Conservation (phyloP, 2,329 filamentous ascomycete genomes). For the Colletotrichum orchidophilum region DNA sequence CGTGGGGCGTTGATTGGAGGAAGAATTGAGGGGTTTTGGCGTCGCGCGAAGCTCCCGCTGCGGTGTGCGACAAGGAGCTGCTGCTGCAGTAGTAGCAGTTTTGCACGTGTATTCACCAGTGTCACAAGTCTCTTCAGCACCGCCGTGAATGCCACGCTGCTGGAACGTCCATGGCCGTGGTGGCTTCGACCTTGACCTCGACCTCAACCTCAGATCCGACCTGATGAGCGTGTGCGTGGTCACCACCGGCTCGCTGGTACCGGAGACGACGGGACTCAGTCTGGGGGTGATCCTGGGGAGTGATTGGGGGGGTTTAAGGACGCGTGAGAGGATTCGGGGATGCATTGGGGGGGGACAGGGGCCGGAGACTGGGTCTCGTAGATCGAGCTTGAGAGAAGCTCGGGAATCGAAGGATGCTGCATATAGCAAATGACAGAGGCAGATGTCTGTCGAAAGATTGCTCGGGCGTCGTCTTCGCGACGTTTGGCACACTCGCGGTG, state of each 20-base stretch:
- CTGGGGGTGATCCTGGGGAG: slow-evolving; percentile 8
- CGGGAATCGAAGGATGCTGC: not conserved
- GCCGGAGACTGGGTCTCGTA: not conserved
- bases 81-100: too few relatives aligned
- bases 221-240: not conserved
- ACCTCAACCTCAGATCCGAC: not conserved
- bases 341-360: slow-evolving; percentile 1
- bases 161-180: not conserved
- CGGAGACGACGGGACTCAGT: not conserved
- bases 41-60: not conserved
- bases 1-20: slow-evolving; percentile 30
- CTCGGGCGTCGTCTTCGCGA: not conserved
- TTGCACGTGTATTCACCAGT: not conserved
- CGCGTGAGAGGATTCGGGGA: not conserved
- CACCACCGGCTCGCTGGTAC: not conserved
- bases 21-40: slow-evolving; percentile 33
- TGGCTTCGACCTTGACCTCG: slow-evolving; percentile 1
- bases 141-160: not conserved
- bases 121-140: not conserved
- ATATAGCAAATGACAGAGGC: not conserved
- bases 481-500: not conserved
- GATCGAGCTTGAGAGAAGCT: not conserved
- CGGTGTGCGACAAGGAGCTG: not conserved
- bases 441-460: not conserved
- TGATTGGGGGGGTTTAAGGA: slow-evolving; percentile 7